These are phyloP conservation scores for Macroventuria anomochaeta DNA, from an alignment of 2,329 filamentous ascomycete genomes.

Conservation along the genomic window DNA sequence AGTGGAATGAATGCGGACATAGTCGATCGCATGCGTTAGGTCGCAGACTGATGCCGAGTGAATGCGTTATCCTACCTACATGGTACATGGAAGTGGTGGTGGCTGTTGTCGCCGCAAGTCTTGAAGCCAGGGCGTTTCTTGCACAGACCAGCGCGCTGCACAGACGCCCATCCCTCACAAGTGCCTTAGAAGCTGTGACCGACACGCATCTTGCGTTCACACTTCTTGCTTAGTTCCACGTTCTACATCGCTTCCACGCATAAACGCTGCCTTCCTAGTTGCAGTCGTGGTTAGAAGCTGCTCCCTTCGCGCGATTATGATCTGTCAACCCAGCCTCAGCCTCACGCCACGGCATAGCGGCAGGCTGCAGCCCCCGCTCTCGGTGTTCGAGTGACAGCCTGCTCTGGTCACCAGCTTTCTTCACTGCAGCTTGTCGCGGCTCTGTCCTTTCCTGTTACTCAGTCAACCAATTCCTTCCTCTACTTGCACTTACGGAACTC, in stretches of 20 bases:
- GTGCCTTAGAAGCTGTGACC: not conserved
- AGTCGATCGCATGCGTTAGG: too few species aligned
- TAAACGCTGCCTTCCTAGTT: not conserved
- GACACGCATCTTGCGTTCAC: not conserved
- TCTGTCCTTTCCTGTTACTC: not conserved
- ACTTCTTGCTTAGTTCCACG: not conserved
- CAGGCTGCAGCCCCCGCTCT: constrained; percentile 19
- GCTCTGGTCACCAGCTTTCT: constrained; percentile 8
- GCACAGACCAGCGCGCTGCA: not conserved
- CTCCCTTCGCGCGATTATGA: not conserved
- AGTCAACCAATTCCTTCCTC: not conserved
- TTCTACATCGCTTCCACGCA: not conserved
- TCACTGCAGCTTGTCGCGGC: not conserved
- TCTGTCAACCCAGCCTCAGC: not conserved
- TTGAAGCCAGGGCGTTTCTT: not conserved
- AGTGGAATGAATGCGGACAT: too few species aligned
- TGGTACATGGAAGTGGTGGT: too few species aligned
- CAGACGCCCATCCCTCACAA: not conserved
- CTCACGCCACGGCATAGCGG: not conserved
- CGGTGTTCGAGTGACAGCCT: constrained; percentile 12
- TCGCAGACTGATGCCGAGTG: too few species aligned
- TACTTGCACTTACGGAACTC: not conserved
- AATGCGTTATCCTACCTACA: too few species aligned
- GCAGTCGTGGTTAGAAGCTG: not conserved
- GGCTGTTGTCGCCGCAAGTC: too few species aligned